Conservation (phyloP, 352 stramenopile species). For the Globisporangium polare region DNA sequence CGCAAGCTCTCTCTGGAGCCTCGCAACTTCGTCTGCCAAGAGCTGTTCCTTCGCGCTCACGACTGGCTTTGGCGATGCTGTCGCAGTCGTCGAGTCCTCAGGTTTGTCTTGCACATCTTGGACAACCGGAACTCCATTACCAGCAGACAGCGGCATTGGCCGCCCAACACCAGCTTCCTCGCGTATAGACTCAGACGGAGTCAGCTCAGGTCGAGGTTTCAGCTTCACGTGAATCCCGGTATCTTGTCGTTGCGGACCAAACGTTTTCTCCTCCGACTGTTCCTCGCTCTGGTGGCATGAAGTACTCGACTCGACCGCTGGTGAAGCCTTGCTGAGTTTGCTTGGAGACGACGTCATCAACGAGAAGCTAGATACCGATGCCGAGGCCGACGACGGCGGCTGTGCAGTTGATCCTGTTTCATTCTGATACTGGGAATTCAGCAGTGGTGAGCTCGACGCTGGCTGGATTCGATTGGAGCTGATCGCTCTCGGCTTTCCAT, state of each 20-base stretch:
- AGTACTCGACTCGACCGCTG: background rate
- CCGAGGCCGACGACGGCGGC: background rate
- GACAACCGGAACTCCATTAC: background rate
- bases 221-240: background rate
- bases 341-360: slow-evolving; percentile 9
- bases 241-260: slow-evolving; percentile 3
- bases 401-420: background rate
- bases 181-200: background rate
- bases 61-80: too few species aligned
- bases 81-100: background rate
- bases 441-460: slow-evolving; percentile 5
- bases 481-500: slow-evolving; percentile 6
- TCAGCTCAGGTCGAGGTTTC: slow-evolving; percentile 2
- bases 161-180: background rate
- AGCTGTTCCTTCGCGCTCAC: slow-evolving; percentile 27
- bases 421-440: background rate
- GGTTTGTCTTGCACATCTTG: background rate
- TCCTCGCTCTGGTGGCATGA: background rate
- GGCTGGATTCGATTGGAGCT: slow-evolving; percentile 7
- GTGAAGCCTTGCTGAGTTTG: slow-evolving; percentile 2
- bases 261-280: background rate
- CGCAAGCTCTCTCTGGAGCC: slow-evolving; percentile 27
- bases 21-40: slow-evolving; percentile 27
- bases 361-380: slow-evolving; percentile 5
- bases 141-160: background rate